Conservation (phyloP, 331 rosid species). For the Rhamnella rubrinervis region DNA sequence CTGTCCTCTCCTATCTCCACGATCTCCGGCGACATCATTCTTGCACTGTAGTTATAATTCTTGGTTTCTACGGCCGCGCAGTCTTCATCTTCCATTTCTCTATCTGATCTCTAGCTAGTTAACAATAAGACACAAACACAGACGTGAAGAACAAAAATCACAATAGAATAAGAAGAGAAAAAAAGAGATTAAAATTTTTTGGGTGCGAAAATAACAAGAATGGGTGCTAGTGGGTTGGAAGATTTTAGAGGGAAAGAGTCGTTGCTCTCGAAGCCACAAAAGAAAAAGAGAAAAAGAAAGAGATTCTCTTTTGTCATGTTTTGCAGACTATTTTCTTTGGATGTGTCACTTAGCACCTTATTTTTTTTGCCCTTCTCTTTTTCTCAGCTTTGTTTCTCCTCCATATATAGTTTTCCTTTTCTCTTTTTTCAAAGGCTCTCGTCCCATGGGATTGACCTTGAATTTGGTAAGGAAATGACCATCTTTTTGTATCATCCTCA, state of each 20-base stretch:
- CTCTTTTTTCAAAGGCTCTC: background rate
- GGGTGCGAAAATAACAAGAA: constrained; percentile 35
- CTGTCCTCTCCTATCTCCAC: constrained; percentile 59
- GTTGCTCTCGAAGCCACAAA: constrained; percentile 53
- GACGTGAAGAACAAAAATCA: constrained; percentile 17
- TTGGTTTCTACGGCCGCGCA: constrained; percentile 12
- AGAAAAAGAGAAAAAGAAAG: constrained; percentile 10
- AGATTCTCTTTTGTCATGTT: constrained; percentile 47
- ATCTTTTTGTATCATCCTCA: background rate
- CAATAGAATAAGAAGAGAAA: background rate
- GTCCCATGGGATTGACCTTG: constrained; percentile 6
- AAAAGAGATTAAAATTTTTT: background rate
- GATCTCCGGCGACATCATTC: constrained; percentile 40
- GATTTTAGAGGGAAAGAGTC: constrained; percentile 28
- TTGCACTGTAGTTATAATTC: constrained; percentile 5
- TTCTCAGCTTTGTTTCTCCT: background rate
- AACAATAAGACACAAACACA: background rate
- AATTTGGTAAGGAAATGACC: background rate
- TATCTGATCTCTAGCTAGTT: background rate
- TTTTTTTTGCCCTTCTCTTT: background rate
- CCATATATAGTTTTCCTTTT: background rate
- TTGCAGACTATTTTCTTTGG: constrained; percentile 30
- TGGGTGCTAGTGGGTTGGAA: constrained; percentile 30
- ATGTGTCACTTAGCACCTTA: constrained; percentile 32
- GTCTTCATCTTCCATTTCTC: constrained; percentile 41